A percentile compares a stretch with the other conserved stretches of the same genome.
Evolutionary conservation across 495 filamentous ascomycete genomes (phyloP).

Genomic region (Lasiosphaeria ovina): DNA sequence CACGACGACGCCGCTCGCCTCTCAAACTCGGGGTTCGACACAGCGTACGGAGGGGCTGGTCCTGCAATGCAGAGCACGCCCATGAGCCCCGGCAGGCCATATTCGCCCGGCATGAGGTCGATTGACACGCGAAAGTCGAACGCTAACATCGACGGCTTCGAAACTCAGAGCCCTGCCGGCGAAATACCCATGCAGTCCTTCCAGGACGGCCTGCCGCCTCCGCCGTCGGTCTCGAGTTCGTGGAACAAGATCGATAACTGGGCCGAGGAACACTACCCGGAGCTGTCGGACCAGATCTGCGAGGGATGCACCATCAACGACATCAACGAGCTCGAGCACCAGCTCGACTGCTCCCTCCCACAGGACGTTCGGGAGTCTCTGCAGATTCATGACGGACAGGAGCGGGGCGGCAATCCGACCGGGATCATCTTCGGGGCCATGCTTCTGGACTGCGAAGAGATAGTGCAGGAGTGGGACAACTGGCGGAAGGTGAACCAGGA

Average conservation of each 20-base stretch:
- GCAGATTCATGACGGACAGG: conserved; percentile 90
- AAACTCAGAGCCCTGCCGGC: conserved; percentile 62
- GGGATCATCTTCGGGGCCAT: conserved; percentile 92
- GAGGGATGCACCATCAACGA: conserved; percentile 92
- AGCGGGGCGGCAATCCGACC: conserved; percentile 85
- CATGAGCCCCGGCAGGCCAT: conserved; percentile 67
- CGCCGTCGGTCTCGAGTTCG: conserved; percentile 82
- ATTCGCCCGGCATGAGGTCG: conserved; percentile 88
- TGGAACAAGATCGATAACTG: conserved; percentile 93
- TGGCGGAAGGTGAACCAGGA: conserved; percentile 92
- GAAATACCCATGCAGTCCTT: conserved; percentile 98
- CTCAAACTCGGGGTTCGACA: conserved; percentile 52
- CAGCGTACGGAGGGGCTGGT: conserved; percentile 40
- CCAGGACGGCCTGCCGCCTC: conserved; percentile 82
- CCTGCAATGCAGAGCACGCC: conserved; percentile 45
- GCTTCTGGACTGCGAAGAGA: conserved; percentile 97
- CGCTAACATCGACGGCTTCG: conserved; percentile 57
- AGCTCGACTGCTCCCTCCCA: conserved; percentile 90
- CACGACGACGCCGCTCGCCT: conserved; percentile 61
- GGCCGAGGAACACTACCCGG: conserved; percentile 92
- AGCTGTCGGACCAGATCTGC: conserved; percentile 88
- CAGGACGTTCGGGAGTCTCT: conserved; percentile 92
- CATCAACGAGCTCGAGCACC: conserved; percentile 94
- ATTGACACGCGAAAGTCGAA: conserved; percentile 58
- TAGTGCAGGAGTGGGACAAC: conserved; percentile 95